Evolutionary conservation across 371 early-diverging fungal species (phyloP).

Genomic region (Mucor racemosus): DNA sequence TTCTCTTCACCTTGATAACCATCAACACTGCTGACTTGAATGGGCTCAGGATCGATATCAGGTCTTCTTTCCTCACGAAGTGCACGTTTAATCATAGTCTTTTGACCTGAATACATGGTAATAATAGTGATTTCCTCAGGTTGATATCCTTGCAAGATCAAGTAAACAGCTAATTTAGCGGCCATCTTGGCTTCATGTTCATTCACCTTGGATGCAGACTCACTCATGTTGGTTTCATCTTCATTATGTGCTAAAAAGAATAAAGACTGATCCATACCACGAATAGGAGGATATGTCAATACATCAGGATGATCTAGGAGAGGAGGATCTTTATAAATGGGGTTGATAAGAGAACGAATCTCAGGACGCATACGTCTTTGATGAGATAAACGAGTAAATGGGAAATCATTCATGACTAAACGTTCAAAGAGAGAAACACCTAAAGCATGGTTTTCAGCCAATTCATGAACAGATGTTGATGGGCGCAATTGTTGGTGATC

Average conservation of each 20-base stretch:
- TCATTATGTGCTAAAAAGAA: conserved; percentile 62
- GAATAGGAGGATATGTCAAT: conserved; percentile 49
- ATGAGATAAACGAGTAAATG: conserved; percentile 55
- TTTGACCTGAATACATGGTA: conserved; percentile 69
- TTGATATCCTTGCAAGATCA: conserved; percentile 59
- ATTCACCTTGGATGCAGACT: conserved; percentile 63
- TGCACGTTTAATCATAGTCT: conserved; percentile 40
- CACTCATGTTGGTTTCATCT: conserved; percentile 45
- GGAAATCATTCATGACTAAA: conserved; percentile 56
- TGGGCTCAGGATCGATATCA: conserved; percentile 29
- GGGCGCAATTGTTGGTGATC: conserved; percentile 78
- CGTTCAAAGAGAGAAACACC: conserved; percentile 76
- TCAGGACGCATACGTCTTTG: conserved; percentile 81
- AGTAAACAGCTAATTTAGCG: conserved; percentile 54
- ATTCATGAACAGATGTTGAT: conserved; percentile 53
- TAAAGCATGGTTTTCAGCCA: conserved; percentile 54
- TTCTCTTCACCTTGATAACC: conserved; percentile 83
- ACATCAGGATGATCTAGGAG: conserved; percentile 59
- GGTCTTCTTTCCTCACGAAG: conserved; percentile 41
- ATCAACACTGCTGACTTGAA: conserved; percentile 75
- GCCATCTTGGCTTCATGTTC: conserved; percentile 65
- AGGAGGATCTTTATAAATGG: conserved; percentile 57
- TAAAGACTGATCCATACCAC: conserved; percentile 63
- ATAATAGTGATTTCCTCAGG: conserved; percentile 60
- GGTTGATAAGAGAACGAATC: conserved; percentile 62